These are phyloP conservation scores for Rubia tinctorum DNA, from an alignment of 305 asterid species.

Conservation along the genomic window DNA sequence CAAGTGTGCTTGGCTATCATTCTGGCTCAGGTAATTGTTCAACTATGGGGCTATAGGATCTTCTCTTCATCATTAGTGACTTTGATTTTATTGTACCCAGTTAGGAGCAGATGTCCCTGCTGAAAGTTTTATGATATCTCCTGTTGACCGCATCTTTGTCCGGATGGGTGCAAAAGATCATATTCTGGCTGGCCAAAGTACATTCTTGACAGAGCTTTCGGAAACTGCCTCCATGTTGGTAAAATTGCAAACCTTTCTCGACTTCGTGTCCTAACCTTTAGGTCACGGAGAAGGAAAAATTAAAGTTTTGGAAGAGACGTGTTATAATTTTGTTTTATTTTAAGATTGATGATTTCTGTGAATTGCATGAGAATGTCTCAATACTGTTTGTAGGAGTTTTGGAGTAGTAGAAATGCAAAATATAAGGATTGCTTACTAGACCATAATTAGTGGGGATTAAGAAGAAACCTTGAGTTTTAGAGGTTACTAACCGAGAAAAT, in stretches of 20 bases:
- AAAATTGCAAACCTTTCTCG: conserved; percentile 18
- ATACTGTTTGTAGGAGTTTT: neutral
- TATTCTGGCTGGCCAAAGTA: conserved; percentile 95
- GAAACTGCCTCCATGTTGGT: conserved; percentile 99
- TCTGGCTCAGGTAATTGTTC: conserved; percentile 80
- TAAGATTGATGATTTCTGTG: neutral
- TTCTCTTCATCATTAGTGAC: conserved; percentile 21
- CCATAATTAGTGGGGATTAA: neutral
- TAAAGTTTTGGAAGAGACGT: conserved; percentile 9
- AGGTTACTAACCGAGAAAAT: neutral
- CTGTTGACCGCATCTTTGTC: conserved; percentile 84
- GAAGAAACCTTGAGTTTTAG: conserved; percentile 4
- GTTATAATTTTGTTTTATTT: neutral
- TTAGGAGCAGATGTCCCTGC: conserved; percentile 98
- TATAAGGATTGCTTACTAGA: neutral
- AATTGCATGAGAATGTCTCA: neutral
- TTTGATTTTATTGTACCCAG: conserved; percentile 39
- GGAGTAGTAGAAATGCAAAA: neutral
- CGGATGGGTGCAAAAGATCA: conserved; percentile 99
- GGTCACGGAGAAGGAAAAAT: neutral
- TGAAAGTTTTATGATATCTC: conserved; percentile 66
- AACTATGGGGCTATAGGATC: conserved; percentile 8
- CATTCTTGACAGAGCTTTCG: conserved; percentile 89
- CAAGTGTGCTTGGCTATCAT: conserved; percentile 94
- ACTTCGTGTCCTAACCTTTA: neutral